These are phyloP conservation scores for Paecilomyces sp. DNA, from an alignment of 2,329 filamentous ascomycete species.

Conservation along the genomic window DNA sequence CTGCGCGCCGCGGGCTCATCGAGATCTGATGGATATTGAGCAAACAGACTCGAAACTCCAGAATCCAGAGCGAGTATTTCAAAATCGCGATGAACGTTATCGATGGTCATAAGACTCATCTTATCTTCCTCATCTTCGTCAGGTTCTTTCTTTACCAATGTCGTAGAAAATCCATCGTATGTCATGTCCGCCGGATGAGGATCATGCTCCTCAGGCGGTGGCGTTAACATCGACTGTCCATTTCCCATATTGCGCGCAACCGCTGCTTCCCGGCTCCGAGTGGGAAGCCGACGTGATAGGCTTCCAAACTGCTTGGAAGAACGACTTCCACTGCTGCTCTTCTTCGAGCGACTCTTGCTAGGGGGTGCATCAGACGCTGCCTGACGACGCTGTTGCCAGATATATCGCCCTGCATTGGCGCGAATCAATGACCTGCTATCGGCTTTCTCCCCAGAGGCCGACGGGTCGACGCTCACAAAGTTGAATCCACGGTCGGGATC, in stretches of 20 bases:
- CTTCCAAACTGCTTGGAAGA: background rate
- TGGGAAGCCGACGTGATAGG: background rate
- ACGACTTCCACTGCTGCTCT: background rate
- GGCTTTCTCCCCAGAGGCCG: conserved; percentile 5
- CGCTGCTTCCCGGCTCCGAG: background rate
- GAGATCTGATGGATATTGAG: background rate
- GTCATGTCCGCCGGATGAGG: background rate
- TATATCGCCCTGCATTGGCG: conserved; percentile 18
- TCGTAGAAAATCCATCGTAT: background rate
- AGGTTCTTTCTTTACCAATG: background rate
- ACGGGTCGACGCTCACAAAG: conserved; percentile 9
- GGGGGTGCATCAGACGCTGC: conserved; percentile 2
- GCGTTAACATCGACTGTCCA: background rate
- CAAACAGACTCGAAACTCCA: background rate
- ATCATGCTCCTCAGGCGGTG: background rate
- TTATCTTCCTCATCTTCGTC: background rate
- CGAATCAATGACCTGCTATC: conserved; percentile 14
- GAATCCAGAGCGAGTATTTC: background rate
- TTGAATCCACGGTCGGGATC: conserved; percentile 3
- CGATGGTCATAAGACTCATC: background rate
- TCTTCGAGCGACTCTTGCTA: background rate
- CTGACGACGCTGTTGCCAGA: conserved; percentile 14
- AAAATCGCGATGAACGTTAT: background rate
- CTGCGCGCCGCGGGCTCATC: background rate
- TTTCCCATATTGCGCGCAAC: background rate